Evolutionary conservation across 2,329 filamentous ascomycete genomes (phyloP), one percentile per base, ranked within the genome.

Genomic region (Raffaelea deltoideospora): DNA sequence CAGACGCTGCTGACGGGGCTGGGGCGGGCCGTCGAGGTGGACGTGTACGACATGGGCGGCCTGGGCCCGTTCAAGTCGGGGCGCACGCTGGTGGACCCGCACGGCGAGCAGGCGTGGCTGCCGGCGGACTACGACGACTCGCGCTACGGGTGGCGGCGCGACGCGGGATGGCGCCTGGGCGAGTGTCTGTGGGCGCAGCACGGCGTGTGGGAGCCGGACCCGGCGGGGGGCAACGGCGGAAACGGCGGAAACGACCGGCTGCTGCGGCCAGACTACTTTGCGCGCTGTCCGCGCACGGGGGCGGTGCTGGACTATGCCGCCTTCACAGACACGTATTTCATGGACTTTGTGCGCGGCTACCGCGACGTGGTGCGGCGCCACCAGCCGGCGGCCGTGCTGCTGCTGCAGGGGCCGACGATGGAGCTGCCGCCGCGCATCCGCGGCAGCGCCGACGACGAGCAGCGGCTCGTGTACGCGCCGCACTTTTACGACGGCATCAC

Each of bases 401-500:
- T 98, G 39, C 86, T 88, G 56, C 88, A 98, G 51, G 87, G 83
- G 10, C 84, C 88, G 0, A 86, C 90, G 0, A 72, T 95, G 47
- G 90, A 98, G 58, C 72, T 98, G 11, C 90, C 90, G 1, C 90
- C 92, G 0, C 65, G 66, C 31, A 79, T 96, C 53, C 93, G 90
- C 55, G 87, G 77, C 11, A 94, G 87, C 0, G 63, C 68, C 21
- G 88, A 96, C 51, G 87, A 96, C 48, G 87, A 98, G 47, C 76
- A 76, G 4, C 83, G 79, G 43, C 79, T 96, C 71, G 81, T 87
- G 3, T 96, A 95, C 54, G 79, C 90, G 10, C 85, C 87, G 2
- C 90, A 98, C 57, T 98, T 84, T 53, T 98, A 98, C 55, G 90
- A 98, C 48, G 90, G 90, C 10, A 80, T 98, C 38, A 98, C 90